phyloP scores from a whole-genome alignment of 495 filamentous ascomycete genomes.

The Penicillium mononematosum region DNA sequence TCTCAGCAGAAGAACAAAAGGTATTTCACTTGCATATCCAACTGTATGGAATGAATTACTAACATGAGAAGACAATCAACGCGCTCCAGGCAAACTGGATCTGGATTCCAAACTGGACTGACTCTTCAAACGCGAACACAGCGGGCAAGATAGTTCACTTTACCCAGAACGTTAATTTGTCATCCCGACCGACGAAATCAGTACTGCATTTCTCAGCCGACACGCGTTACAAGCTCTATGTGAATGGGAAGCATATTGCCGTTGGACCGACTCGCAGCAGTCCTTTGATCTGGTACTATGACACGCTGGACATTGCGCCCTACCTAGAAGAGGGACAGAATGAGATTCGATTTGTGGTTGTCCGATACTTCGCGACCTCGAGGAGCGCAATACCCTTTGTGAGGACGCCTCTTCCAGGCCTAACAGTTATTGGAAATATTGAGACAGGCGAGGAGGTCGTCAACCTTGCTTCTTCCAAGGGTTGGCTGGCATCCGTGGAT shows the following conservation, averaged over 20 bases:
- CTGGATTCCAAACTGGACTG: background rate
- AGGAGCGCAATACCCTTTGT: slow-evolving; percentile 38
- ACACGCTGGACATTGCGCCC: slow-evolving; percentile 36
- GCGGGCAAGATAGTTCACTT: slow-evolving; percentile 1
- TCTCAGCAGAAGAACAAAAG: background rate
- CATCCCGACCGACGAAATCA: slow-evolving; percentile 9
- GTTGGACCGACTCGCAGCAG: slow-evolving; percentile 37
- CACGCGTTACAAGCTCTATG: slow-evolving; percentile 39
- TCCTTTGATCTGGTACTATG: slow-evolving; percentile 41
- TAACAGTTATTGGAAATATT: slow-evolving; percentile 33
- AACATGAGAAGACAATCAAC: slow-evolving; percentile 29
- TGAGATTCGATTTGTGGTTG: slow-evolving; percentile 30
- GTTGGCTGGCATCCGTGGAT: slow-evolving; percentile 30
- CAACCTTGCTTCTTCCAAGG: slow-evolving; percentile 21
- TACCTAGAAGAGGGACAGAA: slow-evolving; percentile 31
- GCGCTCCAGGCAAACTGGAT: slow-evolving; percentile 27
- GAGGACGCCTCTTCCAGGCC: slow-evolving; percentile 32
- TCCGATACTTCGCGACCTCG: slow-evolving; percentile 33
- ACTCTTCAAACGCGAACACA: slow-evolving; percentile 12
- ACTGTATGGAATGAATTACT: background rate
- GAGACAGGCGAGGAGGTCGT: slow-evolving; percentile 19
- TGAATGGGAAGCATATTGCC: slow-evolving; percentile 36
- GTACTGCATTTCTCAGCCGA: slow-evolving; percentile 40
- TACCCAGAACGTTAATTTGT: slow-evolving; percentile 16
- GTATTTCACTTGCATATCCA: background rate